phyloP scores from a whole-genome alignment of 1,139 yeast species.

The Yamadazyma buinensis region DNA sequence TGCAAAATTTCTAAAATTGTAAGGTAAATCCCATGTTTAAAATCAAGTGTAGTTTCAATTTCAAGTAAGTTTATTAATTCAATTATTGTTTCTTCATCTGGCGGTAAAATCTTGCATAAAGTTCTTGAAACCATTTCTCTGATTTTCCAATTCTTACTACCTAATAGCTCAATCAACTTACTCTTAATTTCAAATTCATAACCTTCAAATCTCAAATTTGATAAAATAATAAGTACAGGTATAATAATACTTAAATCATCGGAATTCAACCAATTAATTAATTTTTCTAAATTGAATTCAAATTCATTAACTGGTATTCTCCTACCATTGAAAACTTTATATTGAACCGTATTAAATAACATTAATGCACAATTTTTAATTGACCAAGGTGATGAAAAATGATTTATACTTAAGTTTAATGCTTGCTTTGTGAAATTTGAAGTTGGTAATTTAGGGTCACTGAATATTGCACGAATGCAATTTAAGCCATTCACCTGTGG shows the following conservation, averaged over 20 bases:
- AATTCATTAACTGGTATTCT: conserved; percentile 15
- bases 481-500: conserved; percentile 95
- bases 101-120: conserved; percentile 35
- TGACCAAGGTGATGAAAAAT: conserved; percentile 76
- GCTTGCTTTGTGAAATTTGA: conserved; percentile 53
- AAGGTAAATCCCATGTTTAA: conserved; percentile 54
- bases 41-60: conserved; percentile 5
- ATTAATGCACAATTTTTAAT: conserved; percentile 89
- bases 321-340: conserved; percentile 71
- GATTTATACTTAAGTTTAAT: conserved; percentile 54
- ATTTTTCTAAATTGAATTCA: conserved; percentile 19
- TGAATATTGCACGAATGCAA: conserved; percentile 70
- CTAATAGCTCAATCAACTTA: conserved; percentile 43
- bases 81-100: not conserved
- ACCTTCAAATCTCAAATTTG: conserved; percentile 59
- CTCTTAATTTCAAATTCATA: conserved; percentile 45
- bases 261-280: conserved; percentile 40
- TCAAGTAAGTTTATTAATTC: conserved; percentile 24
- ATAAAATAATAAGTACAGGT: conserved; percentile 69
- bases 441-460: conserved; percentile 60
- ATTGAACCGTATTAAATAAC: conserved; percentile 83
- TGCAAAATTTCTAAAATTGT: conserved; percentile 33
- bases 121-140: conserved; percentile 83
- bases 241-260: conserved; percentile 55
- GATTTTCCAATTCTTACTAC: conserved; percentile 67